Base-by-base conservation (phyloP, 345 rosid species). In the Melaleuca quinquenervia region DNA sequence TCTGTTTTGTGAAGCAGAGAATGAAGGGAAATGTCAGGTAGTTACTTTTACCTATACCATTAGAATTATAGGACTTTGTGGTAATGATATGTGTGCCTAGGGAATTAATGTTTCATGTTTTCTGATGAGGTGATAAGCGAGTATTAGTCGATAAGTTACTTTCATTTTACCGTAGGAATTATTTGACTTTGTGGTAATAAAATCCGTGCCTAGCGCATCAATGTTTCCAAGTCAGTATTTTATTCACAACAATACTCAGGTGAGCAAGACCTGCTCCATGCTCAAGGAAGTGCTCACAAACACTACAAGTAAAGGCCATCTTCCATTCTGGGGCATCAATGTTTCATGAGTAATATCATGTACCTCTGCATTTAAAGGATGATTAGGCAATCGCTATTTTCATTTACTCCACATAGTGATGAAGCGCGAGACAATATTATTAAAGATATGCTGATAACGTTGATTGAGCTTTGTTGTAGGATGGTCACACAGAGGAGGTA, bases 11-110 rank as follows among this genome's bases (percentile, higher is more conserved):
- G 88, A 88, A 3, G 85, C 89, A 60, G 91, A 87, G 45, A 93
- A 93, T 56, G 93, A 91, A 91, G 98, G 98, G 85, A 91, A 84
- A 91, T 96, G 99, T 92, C 89, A 94, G 96, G 98, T 95, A 24
- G 54, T 85, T 64, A 22, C 74, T 54, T 84, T 36, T 36, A 70
- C 80, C 26, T 36, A 44, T 36, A 11, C 80, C 48, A 36, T 41
- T 70, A 70, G 24, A 36, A 70, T 70, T 70, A 70, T 70, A 70
- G 44, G 48, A 9, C 48, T 36, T 41, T 36, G 26, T 18, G 48
- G 80, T 9, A 36, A 70, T 36, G 36, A 9, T 70, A 18, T 11
- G 36, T 32, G 80, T 41, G 48, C 48, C 24, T 1, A 9, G 48
- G 48, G 48, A 48, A 36, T 70, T 36, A 36, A 70, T 36, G 52